phyloP scores from a whole-genome alignment of 2,329 filamentous ascomycete genomes.

The Hypoxylon sp. region DNA sequence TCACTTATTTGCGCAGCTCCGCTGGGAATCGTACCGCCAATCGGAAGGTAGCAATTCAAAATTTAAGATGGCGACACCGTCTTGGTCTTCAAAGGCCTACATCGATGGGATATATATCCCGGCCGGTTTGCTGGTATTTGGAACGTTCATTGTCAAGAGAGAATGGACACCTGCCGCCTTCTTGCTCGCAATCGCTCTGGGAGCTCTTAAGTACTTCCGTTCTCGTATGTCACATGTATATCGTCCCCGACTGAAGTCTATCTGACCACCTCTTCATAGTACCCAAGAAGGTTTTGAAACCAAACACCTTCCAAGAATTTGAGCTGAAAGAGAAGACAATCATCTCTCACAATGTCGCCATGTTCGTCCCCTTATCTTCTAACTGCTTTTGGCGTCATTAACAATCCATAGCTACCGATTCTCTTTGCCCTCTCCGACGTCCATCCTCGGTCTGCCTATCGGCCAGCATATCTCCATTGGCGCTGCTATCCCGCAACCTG shows the following conservation, averaged over 20 bases:
- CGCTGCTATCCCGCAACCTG: constrained; percentile 76
- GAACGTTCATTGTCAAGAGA: constrained; percentile 81
- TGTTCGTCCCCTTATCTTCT: constrained; percentile 69
- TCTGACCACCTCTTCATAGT: constrained; percentile 64
- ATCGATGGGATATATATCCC: constrained; percentile 88
- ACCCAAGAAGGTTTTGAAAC: constrained; percentile 86
- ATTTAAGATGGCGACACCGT: constrained; percentile 57
- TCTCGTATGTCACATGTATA: constrained; percentile 70
- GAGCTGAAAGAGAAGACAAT: constrained; percentile 94
- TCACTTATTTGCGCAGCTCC: constrained; percentile 12
- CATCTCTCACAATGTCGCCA: constrained; percentile 97
- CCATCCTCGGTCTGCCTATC: constrained; percentile 95
- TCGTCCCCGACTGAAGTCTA: constrained; percentile 11
- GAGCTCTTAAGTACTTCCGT: constrained; percentile 78
- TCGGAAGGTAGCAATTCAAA: constrained; percentile 13
- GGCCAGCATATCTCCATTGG: constrained; percentile 99
- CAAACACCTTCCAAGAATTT: constrained; percentile 90
- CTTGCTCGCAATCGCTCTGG: constrained; percentile 74
- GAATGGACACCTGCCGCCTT: constrained; percentile 82
- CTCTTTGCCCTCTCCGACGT: constrained; percentile 79
- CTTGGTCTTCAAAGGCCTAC: constrained; percentile 72
- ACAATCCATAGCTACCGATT: constrained; percentile 84
- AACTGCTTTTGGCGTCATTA: background rate
- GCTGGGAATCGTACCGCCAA: constrained; percentile 22
- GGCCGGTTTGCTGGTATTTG: constrained; percentile 81